These are phyloP conservation scores for Immersiella caudata DNA, from an alignment of 495 filamentous ascomycete genomes.

Conservation along the genomic window DNA sequence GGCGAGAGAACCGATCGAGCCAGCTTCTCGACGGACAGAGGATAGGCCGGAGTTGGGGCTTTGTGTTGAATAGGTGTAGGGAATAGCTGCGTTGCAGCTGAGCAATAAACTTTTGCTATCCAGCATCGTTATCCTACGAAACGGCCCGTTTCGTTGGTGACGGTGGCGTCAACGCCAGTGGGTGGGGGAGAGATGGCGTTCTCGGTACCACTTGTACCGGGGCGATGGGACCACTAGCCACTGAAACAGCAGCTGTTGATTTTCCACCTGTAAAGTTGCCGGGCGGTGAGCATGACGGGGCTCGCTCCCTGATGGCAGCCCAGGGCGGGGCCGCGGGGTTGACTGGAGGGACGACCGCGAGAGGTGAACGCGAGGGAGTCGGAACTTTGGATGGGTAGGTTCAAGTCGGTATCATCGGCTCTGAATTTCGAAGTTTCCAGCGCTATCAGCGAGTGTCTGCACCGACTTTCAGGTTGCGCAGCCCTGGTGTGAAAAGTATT, in stretches of 20 bases:
- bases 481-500: background rate
- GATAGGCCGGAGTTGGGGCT: slow-evolving; percentile 5
- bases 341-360: slow-evolving; percentile 11
- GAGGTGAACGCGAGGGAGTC: background rate
- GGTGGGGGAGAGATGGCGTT: background rate
- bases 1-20: background rate
- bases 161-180: background rate
- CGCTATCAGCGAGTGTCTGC: too few species aligned
- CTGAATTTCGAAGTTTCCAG: too few species aligned
- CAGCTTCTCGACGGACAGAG: slow-evolving; percentile 9
- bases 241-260: background rate
- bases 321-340: slow-evolving; percentile 12
- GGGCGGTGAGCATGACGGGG: background rate
- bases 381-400: background rate
- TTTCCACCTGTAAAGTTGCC: background rate
- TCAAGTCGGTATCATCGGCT: background rate
- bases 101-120: background rate
- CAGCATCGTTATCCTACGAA: background rate
- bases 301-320: too few species aligned
- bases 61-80: slow-evolving; percentile 15
- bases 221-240: background rate
- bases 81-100: background rate
- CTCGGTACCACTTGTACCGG: background rate
- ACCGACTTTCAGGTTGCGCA: too few species aligned
- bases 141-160: too few species aligned